Evolutionary conservation across 768 basidiomycete genomes (phyloP), one percentile per base, ranked within the genome.

Genomic region (Boletus patriciae): DNA sequence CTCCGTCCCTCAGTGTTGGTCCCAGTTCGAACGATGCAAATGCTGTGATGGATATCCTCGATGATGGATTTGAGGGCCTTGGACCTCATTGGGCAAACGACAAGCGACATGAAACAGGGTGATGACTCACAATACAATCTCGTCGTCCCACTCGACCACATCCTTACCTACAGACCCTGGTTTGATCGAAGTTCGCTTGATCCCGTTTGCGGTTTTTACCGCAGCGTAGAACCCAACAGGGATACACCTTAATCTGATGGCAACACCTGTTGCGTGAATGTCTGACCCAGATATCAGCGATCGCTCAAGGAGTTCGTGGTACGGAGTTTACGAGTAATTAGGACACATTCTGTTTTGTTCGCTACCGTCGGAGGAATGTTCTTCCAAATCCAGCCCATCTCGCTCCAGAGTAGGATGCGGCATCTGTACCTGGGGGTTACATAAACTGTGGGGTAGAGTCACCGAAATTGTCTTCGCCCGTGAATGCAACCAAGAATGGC

Each of bases 11-110:
- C 13, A 61, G n/a, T 33, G 37, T 54, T 9, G 44, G 38, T 9
- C 37, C 48, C 23, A 54, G 11, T 13, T 61, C 57, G 25, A 47
- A 61, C 5, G 60, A 59, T n/a, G 57, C 60, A 38, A 27, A 9
- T 3, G 51, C 25, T 6, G 44, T 31, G 48, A 61, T 19, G 2
- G 2, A 19, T 27, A 60, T 25, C 37, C 18, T 44, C 3, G 16
- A 34, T 42, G 36, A 33, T 19, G 7, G 6, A 31, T 58, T n/a
- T 1, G 19, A 29, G 5, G 58, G 36, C n/a, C 59, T 52, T 58
- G 16, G 3, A 16, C 15, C 8, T 4, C 40, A 15, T 42, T 40
- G 6, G 13, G 18, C 11, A 46, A 33, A 46, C 2, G 29, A 7
- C 21, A 42, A 27, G 25, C n/a, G 10, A 12, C 16, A 18, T 19